A percentile compares a stretch with the other conserved stretches of the same genome.
Conservation (phyloP, 1,139 yeast species). For the Yamadazyma atmosphaerica region DNA sequence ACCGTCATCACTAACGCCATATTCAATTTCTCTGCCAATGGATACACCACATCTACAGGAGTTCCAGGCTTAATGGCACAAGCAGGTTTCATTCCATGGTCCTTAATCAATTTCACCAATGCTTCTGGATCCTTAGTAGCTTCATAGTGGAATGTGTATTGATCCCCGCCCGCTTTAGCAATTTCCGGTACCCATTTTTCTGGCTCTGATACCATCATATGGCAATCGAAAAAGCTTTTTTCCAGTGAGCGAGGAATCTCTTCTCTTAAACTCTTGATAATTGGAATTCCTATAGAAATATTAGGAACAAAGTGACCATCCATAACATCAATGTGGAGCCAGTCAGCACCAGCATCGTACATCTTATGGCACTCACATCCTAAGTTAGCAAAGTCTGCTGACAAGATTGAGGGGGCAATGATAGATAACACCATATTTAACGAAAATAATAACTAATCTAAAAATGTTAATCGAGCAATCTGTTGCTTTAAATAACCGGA, state of each 20-base stretch:
- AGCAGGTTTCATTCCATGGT: conserved; percentile 88
- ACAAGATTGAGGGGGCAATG: conserved; percentile 94
- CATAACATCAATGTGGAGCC: conserved; percentile 98
- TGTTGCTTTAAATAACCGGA: too few species aligned
- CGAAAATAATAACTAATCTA: neutral
- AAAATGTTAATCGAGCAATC: neutral
- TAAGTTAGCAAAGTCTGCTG: conserved; percentile 89
- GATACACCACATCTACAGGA: conserved; percentile 78
- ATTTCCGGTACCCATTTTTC: conserved; percentile 93
- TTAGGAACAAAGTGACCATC: conserved; percentile 99
- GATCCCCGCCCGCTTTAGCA: conserved; percentile 95
- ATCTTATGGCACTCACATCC: conserved; percentile 86
- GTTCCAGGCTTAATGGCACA: conserved; percentile 96
- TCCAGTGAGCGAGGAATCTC: conserved; percentile 60
- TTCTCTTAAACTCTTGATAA: conserved; percentile 75
- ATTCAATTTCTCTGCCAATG: conserved; percentile 75
- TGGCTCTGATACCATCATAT: conserved; percentile 97
- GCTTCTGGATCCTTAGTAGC: conserved; percentile 80
- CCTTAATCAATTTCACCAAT: conserved; percentile 73
- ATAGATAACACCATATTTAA: conserved; percentile 68
- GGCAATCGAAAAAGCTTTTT: conserved; percentile 89
- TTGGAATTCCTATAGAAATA: conserved; percentile 90
- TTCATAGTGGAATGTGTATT: conserved; percentile 94
- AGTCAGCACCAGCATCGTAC: conserved; percentile 76
- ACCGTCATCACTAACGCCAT: conserved; percentile 98